Conservation (phyloP, 306 rosid species). For the Quercus cerris region DNA sequence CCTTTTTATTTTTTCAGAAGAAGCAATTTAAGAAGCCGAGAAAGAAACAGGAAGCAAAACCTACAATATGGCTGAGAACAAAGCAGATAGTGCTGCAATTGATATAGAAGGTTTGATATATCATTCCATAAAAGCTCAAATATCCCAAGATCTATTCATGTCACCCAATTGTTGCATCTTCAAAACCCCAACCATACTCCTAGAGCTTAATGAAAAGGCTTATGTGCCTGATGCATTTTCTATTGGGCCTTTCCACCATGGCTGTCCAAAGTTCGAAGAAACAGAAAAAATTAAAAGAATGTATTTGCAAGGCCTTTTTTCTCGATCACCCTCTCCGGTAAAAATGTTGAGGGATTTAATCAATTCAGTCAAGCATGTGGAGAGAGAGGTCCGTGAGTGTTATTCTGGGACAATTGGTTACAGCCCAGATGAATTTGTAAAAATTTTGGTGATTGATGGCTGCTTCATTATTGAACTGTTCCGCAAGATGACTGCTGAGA, state of each 20-base stretch:
- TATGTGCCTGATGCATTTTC: slow-evolving; percentile 12
- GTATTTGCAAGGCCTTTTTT: neutral
- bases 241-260: slow-evolving; percentile 22
- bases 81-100: neutral
- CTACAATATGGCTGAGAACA: neutral
- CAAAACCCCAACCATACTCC: slow-evolving; percentile 8
- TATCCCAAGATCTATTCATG: neutral
- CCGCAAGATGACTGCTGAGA: neutral
- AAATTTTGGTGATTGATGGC: slow-evolving; percentile 30
- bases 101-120: neutral
- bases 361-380: neutral
- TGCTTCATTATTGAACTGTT: slow-evolving; percentile 26
- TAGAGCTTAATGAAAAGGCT: neutral
- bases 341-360: neutral
- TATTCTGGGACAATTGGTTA: neutral
- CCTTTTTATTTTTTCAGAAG: neutral
- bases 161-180: slow-evolving; percentile 15
- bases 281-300: slow-evolving; percentile 3
- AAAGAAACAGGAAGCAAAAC: neutral
- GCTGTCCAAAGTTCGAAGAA: neutral
- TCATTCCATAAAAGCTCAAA: neutral
- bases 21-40: neutral
- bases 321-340: neutral
- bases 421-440: neutral
- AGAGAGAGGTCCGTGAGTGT: neutral